Conservation (phyloP, 2,329 filamentous ascomycete species). For the Exophiala alcalophila region DNA sequence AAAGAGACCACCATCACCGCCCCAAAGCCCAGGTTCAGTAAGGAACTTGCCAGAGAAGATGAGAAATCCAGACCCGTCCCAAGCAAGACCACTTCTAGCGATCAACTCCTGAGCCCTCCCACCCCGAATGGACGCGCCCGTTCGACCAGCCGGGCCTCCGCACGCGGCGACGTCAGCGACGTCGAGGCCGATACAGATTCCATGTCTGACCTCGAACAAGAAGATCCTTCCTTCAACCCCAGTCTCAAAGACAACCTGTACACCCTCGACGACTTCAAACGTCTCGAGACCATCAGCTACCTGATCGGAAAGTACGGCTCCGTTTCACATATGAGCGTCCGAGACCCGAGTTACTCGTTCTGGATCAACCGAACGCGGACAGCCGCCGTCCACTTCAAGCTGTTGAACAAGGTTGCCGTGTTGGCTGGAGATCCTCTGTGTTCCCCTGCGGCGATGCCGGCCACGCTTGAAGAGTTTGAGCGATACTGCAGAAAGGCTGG, state of each 20-base stretch:
- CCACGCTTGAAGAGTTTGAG: slow-evolving; percentile 38
- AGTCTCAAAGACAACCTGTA: slow-evolving; percentile 27
- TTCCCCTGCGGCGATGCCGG: slow-evolving; percentile 27
- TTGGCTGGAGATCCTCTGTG: slow-evolving; percentile 43
- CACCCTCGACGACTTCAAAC: slow-evolving; percentile 34
- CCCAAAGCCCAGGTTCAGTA: too few species aligned
- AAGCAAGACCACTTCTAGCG: too few species aligned
- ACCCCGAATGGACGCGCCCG: not conserved
- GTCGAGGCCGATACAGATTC: slow-evolving; percentile 8
- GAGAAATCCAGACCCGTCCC: too few species aligned
- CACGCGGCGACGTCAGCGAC: slow-evolving; percentile 3
- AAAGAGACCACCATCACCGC: too few species aligned
- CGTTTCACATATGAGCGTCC: slow-evolving; percentile 45
- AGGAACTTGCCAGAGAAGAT: too few species aligned
- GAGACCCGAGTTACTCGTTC: slow-evolving; percentile 42
- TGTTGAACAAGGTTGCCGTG: slow-evolving; percentile 39
- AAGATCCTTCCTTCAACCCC: slow-evolving; percentile 1
- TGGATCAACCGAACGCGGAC: slow-evolving; percentile 38
- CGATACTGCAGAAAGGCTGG: slow-evolving; percentile 33
- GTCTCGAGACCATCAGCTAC: slow-evolving; percentile 33
- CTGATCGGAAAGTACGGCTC: slow-evolving; percentile 37
- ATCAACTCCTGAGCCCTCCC: too few species aligned
- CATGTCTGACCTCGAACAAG: slow-evolving; percentile 5
- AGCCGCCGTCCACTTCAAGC: slow-evolving; percentile 41
- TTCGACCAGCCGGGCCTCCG: not conserved